A percentile compares a stretch with the other conserved stretches of the same genome.
Conservation (phyloP, 2,329 filamentous ascomycete genomes). For the Bipolaris cookei region DNA sequence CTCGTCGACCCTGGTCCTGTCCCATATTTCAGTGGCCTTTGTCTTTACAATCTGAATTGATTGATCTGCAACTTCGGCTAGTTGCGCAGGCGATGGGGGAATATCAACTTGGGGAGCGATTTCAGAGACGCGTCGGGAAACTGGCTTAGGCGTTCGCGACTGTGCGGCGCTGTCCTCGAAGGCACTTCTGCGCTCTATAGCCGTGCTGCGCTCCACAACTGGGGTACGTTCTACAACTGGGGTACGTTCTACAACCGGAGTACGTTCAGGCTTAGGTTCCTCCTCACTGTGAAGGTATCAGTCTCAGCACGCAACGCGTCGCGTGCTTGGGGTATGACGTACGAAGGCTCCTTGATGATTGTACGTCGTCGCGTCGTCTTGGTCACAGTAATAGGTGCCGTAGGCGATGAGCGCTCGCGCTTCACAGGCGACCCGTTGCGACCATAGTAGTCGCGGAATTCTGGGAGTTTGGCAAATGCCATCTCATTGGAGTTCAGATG, state of each 20-base stretch:
- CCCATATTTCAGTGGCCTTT: conserved; percentile 68
- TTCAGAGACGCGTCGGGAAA: conserved; percentile 62
- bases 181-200: conserved; percentile 40
- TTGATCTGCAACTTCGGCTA: conserved; percentile 66
- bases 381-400: conserved; percentile 43
- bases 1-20: conserved; percentile 70
- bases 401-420: conserved; percentile 49
- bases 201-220: conserved; percentile 20
- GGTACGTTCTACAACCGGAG: not conserved
- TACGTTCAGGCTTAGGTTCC: conserved; percentile 52
- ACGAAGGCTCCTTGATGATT: conserved; percentile 43
- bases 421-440: conserved; percentile 64
- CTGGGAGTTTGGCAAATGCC: conserved; percentile 67
- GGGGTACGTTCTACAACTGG: not conserved
- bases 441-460: conserved; percentile 77
- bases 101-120: conserved; percentile 61
- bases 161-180: conserved; percentile 37
- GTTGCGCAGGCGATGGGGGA: conserved; percentile 74
- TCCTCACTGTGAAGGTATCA: conserved; percentile 45
- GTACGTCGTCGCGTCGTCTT: conserved; percentile 46
- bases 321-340: conserved; percentile 22
- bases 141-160: conserved; percentile 42
- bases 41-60: conserved; percentile 73
- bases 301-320: conserved; percentile 37
- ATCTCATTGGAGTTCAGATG: conserved; percentile 66